Evolutionary conservation across 2,329 filamentous ascomycete genomes (phyloP).

Genomic region (Ambrosiella beaveri): DNA sequence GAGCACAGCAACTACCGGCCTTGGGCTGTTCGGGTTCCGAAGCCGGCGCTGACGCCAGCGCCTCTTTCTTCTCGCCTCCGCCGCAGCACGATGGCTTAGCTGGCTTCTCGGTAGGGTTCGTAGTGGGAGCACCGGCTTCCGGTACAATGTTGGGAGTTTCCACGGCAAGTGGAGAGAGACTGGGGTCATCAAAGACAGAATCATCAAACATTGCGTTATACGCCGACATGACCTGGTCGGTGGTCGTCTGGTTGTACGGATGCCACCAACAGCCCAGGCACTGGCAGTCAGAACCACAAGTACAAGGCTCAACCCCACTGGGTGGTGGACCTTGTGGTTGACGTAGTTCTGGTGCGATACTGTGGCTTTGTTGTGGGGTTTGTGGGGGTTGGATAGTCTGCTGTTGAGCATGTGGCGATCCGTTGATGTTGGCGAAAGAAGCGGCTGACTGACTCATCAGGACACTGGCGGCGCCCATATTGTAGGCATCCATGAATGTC

Average conservation of each 20-base stretch:
- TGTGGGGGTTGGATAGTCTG: neutral
- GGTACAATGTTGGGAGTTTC: neutral
- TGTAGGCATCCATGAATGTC: conserved; percentile 27
- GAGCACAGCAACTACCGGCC: neutral
- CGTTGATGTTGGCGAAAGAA: neutral
- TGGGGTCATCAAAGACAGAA: conserved; percentile 11
- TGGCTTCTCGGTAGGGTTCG: neutral
- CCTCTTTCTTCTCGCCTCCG: neutral
- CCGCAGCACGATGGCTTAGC: neutral
- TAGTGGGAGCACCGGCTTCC: neutral
- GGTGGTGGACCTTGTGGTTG: conserved; percentile 14
- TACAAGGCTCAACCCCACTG: conserved; percentile 30
- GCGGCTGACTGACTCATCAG: neutral
- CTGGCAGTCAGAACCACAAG: conserved; percentile 47
- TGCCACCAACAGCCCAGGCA: conserved; percentile 53
- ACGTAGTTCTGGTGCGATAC: neutral
- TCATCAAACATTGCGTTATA: conserved; percentile 26
- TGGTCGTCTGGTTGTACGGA: conserved; percentile 48
- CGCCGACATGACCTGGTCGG: conserved; percentile 33
- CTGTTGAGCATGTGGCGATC: neutral
- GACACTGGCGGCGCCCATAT: neutral
- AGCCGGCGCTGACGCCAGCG: neutral
- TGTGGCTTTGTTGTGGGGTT: neutral
- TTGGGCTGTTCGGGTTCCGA: neutral
- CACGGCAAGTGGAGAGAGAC: neutral